A percentile compares a stretch with the other conserved stretches of the same genome.
phyloP scores from a whole-genome alignment of 2,329 filamentous ascomycete genomes.

The Didymosphaeria variabile region DNA sequence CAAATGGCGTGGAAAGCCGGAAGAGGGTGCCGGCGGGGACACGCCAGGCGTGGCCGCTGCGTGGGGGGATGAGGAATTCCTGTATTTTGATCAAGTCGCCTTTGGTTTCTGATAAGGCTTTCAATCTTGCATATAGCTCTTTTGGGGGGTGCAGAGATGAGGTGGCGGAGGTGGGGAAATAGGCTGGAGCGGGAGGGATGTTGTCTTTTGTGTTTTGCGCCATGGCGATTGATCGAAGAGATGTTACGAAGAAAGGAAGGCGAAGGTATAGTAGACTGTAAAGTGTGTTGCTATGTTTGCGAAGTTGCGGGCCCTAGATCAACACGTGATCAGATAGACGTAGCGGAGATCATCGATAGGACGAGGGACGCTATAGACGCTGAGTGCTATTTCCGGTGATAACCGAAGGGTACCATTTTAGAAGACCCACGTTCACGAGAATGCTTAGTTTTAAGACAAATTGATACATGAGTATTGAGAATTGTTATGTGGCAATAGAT shows the following conservation, averaged over 20 bases:
- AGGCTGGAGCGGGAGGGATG: constrained; percentile 42
- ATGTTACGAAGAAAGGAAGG: neutral
- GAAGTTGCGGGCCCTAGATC: neutral
- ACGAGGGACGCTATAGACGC: neutral
- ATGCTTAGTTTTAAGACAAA: no score
- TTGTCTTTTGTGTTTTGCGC: constrained; percentile 14
- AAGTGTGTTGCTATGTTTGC: no score
- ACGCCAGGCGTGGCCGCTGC: constrained; percentile 77
- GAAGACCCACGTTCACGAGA: neutral
- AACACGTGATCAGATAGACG: neutral
- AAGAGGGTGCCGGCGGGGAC: constrained; percentile 74
- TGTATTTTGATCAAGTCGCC: constrained; percentile 23
- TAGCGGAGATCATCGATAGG: neutral
- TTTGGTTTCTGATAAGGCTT: constrained; percentile 12
- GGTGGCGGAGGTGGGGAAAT: constrained; percentile 43
- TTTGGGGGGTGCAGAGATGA: constrained; percentile 45
- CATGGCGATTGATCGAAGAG: constrained; percentile 9
- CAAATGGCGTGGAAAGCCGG: constrained; percentile 77
- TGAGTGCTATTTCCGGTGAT: neutral
- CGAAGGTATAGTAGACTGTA: neutral
- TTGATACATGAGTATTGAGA: no score
- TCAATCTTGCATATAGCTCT: constrained; percentile 39
- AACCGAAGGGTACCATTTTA: neutral
- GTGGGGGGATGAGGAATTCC: constrained; percentile 68
- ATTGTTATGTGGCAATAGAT: neutral